These are phyloP conservation scores for Russula sp. DNA, from an alignment of 768 basidiomycete species.

Conservation along the genomic window DNA sequence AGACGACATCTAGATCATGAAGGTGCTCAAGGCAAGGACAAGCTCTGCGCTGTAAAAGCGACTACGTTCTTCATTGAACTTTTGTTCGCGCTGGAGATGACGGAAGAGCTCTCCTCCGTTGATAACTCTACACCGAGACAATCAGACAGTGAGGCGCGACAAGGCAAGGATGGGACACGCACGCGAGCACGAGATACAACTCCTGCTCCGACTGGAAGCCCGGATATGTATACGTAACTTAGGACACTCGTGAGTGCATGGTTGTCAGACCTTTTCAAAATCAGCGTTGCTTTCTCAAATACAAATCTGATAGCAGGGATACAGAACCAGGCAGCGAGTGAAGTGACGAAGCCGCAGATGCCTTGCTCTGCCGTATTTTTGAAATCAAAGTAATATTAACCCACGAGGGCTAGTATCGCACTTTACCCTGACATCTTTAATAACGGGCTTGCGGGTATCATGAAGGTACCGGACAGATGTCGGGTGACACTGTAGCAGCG, in stretches of 20 bases:
- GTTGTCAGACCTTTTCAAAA: too few species aligned
- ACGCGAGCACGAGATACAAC: slow-evolving; percentile 92
- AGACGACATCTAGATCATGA: slow-evolving; percentile 96
- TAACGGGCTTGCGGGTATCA: not conserved
- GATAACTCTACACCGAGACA: slow-evolving; percentile 59
- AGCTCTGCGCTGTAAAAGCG: slow-evolving; percentile 98
- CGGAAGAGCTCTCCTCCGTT: slow-evolving; percentile 98
- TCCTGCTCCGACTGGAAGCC: slow-evolving; percentile 98
- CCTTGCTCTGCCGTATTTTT: slow-evolving; percentile 2
- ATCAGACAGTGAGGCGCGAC: slow-evolving; percentile 6
- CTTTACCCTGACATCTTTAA: not conserved
- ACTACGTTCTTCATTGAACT: slow-evolving; percentile 94
- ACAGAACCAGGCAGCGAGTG: slow-evolving; percentile 1
- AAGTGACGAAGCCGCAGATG: slow-evolving; percentile 1
- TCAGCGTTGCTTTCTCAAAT: too few species aligned
- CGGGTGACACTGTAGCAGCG: not conserved
- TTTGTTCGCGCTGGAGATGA: slow-evolving; percentile 92
- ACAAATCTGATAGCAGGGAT: not conserved
- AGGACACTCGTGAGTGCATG: too few species aligned
- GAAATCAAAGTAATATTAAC: slow-evolving; percentile 14
- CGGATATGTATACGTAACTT: too few species aligned
- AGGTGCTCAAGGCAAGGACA: slow-evolving; percentile 94
- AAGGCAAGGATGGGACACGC: slow-evolving; percentile 33
- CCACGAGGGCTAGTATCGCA: slow-evolving; percentile 2
- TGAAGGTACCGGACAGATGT: not conserved